These are phyloP conservation scores for Microbotryum lychnidis-dioicae DNA, from an alignment of 1,284 basidiomycete species.

Conservation along the genomic window DNA sequence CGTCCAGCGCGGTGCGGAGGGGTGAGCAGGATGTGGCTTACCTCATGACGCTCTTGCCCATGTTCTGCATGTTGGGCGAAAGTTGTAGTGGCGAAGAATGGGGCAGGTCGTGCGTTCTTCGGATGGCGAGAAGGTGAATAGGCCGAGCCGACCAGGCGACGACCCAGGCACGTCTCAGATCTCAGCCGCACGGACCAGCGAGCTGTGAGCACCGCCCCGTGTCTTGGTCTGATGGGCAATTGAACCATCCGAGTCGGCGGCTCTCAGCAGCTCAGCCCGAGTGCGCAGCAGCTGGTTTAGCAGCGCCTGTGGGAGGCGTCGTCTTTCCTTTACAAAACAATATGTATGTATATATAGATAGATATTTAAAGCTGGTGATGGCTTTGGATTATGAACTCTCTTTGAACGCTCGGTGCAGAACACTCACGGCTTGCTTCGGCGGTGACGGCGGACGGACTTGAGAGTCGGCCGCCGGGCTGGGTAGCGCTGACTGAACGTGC, in stretches of 20 bases:
- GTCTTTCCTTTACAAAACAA: neutral
- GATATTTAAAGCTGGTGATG: too few species aligned
- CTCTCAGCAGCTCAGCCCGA: neutral
- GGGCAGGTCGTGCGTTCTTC: neutral
- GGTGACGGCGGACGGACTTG: too few species aligned
- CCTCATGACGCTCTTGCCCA: constrained; percentile 30
- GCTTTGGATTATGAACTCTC: too few species aligned
- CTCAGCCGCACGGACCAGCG: neutral
- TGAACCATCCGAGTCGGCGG: too few species aligned
- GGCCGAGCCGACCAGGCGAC: neutral
- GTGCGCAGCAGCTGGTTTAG: neutral
- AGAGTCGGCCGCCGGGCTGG: too few species aligned
- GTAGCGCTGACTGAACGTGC: too few species aligned
- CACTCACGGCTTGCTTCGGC: too few species aligned
- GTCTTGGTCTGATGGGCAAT: too few species aligned
- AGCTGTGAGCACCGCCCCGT: too few species aligned
- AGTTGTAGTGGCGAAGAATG: neutral
- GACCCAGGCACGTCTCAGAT: neutral
- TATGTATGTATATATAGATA: too few species aligned
- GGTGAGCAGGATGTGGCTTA: neutral
- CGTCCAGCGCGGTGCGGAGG: too few species aligned
- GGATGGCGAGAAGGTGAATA: neutral
- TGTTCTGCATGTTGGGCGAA: constrained; percentile 19
- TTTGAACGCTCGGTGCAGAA: too few species aligned
- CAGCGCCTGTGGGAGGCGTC: neutral